Base-by-base conservation (phyloP, 2,329 filamentous ascomycete genomes). In the Blastomyces gilchristii region DNA sequence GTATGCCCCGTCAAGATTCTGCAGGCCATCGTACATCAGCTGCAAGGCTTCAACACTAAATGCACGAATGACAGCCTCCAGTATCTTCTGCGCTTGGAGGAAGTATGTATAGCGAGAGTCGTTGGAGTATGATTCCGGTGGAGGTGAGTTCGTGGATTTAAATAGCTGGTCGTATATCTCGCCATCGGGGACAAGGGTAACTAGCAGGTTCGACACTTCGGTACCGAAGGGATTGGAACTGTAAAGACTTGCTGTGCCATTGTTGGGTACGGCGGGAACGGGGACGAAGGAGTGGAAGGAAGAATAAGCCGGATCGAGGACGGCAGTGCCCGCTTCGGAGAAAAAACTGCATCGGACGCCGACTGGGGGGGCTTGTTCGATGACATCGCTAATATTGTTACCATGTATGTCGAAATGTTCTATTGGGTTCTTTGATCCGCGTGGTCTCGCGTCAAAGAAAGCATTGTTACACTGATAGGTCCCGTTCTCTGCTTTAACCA, bases 11-110 rank as follows among this genome's bases (percentile, higher is more conserved):
- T 43, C 22, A 41, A 59, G 60, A 16, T 9, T 28, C 14, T 53
- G 37, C 52, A 63, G 43, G 52, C 60, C 39, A 37, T 37, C 34
- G 34, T 37, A 37, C 34, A 37, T 37, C 34, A 60, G 56, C 22
- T 60, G 56, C 22, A 63, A 41, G n/a, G 45, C 45, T 43, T 62
- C 60, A 31, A n/a, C 25, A 5, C n/a, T 52, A 52, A 62, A 62
- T 3, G 52, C 60, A 22, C 60, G 52, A 25, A 72, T 58, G 39
- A 62, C 25, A 2, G 60, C 31, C 9, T 39, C 14, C 7, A 34
- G 28, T 39, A 61, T 3, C 9, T 22, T n/a, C 2, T 54, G 16
- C 9, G 60, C 8, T 22, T 39, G 60, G 31, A 54, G 31, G 60
- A 61, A 61, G 31, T n/a, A 11, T 3, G 6, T 11, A n/a, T 54